Evolutionary conservation across 352 stramenopile species (phyloP).

Genomic region (Phytophthora quininea): DNA sequence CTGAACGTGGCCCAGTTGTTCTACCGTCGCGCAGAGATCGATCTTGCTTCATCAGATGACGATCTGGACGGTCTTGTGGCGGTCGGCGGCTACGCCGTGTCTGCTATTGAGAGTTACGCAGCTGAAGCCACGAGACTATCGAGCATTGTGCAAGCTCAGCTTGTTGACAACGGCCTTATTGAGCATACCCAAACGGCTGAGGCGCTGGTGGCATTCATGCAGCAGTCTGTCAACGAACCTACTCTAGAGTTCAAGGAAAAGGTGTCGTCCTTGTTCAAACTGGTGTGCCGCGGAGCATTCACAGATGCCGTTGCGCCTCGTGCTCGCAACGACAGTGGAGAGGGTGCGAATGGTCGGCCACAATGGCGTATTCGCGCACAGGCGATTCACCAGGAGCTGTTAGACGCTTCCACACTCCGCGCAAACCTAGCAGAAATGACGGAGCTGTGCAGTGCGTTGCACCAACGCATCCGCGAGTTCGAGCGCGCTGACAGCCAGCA

Average conservation of each 20-base stretch:
- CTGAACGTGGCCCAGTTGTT: slow-evolving; percentile 64
- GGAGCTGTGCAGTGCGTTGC: slow-evolving; percentile 66
- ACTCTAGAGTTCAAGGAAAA: slow-evolving; percentile 70
- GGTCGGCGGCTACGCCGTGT: slow-evolving; percentile 63
- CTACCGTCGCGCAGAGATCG: slow-evolving; percentile 70
- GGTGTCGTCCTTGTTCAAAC: slow-evolving; percentile 67
- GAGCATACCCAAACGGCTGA: slow-evolving; percentile 25
- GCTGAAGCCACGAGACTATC: slow-evolving; percentile 53
- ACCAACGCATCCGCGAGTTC: slow-evolving; percentile 74
- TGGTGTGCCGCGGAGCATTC: slow-evolving; percentile 78
- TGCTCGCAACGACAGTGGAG: slow-evolving; percentile 27
- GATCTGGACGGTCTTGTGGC: slow-evolving; percentile 70
- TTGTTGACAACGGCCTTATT: slow-evolving; percentile 29
- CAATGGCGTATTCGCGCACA: slow-evolving; percentile 81
- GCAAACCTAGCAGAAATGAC: slow-evolving; percentile 66
- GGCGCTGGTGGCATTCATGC: slow-evolving; percentile 51
- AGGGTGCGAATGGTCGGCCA: slow-evolving; percentile 44
- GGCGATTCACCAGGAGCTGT: slow-evolving; percentile 70
- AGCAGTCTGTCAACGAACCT: slow-evolving; percentile 49
- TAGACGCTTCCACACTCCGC: slow-evolving; percentile 67
- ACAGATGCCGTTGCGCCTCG: slow-evolving; percentile 71
- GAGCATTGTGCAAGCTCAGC: slow-evolving; percentile 45
- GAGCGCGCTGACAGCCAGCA: slow-evolving; percentile 78
- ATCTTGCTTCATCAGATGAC: slow-evolving; percentile 67
- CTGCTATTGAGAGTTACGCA: slow-evolving; percentile 59